Base-by-base conservation (phyloP, 163 green algal genomes). In the Botryococcus braunii region DNA sequence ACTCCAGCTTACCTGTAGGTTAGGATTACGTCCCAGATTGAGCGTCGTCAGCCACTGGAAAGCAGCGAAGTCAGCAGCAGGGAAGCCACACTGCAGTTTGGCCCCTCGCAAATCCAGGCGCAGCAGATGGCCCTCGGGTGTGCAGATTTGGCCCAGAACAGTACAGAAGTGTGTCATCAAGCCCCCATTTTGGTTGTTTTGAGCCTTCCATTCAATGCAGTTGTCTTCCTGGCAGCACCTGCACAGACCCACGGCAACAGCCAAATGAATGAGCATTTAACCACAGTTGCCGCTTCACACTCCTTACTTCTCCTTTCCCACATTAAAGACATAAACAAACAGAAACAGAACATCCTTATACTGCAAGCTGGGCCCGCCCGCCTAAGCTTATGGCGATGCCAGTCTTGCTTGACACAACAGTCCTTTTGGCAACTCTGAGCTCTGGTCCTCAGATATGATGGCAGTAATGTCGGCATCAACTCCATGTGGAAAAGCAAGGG, bases 81-180 rank as follows among this genome's bases (percentile, higher is more conserved):
- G 68, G 36, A 59, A 68, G 46, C 60, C 29, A 49, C 68, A 74
- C 9, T 32, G 27, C 47, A 74, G 59, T 48, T 64, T 64, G 36
- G 29, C 63, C n/a, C 58, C 60, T n/a, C 9, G 9, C 59, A 74
- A 43, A 49, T 74, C 27, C 35, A 74, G 68, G 0, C 36, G 34
- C 21, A 46, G 13, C 49, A 70, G 49, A 1, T 34, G 58, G 32
- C 66, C 66, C 3, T 65, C 58, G 38, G 52, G 6, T 11, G 34
- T 48, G 59, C 68, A 74, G 35, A 69, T 64, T 36, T 74, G 68
- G 11, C 60, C 68, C 34, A 60, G 48, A 37, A 69, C 62, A 29
- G 7, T 32, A 48, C 68, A 74, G 35, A 67, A 74, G 36, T 74
- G 35, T 41, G 67, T 73, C 43, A 68, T 29, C 29, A 62, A 11